Conservation (phyloP, 1,139 yeast species). For the Geotrichum restrictum region DNA sequence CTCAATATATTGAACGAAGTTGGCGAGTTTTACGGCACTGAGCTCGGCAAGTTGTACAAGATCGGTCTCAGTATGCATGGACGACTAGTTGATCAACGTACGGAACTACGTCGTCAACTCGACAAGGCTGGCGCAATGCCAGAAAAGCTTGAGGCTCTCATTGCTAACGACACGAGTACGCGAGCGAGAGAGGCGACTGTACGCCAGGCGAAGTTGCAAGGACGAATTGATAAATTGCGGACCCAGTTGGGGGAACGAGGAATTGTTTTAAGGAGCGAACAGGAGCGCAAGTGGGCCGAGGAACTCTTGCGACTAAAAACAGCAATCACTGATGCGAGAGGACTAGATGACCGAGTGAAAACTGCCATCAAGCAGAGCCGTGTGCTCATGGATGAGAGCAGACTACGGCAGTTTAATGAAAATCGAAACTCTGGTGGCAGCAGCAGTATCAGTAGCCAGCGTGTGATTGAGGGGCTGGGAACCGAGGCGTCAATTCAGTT, state of each 20-base stretch:
- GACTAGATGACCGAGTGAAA: conserved; percentile 27
- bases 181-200: conserved; percentile 22
- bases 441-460: not conserved
- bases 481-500: conserved; percentile 5
- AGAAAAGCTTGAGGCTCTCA: conserved; percentile 28
- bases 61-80: conserved; percentile 35
- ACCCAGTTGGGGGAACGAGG: conserved; percentile 31
- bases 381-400: conserved; percentile 3
- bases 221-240: conserved; percentile 37
- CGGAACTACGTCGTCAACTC: conserved; percentile 42
- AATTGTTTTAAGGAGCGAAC: conserved; percentile 38
- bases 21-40: conserved; percentile 26
- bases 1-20: conserved; percentile 32
- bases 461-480: not conserved
- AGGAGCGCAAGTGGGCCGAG: conserved; percentile 46
- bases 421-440: not conserved
- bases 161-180: conserved; percentile 17
- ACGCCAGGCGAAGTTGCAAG: conserved; percentile 38
- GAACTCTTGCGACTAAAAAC: conserved; percentile 40
- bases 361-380: conserved; percentile 22
- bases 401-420: not conserved
- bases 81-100: conserved; percentile 36
- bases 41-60: conserved; percentile 32
- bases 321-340: conserved; percentile 23
- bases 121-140: conserved; percentile 24